Evolutionary conservation across 768 basidiomycete species (phyloP), one percentile per base, ranked within the genome.

Genomic region (Collybia sp.): DNA sequence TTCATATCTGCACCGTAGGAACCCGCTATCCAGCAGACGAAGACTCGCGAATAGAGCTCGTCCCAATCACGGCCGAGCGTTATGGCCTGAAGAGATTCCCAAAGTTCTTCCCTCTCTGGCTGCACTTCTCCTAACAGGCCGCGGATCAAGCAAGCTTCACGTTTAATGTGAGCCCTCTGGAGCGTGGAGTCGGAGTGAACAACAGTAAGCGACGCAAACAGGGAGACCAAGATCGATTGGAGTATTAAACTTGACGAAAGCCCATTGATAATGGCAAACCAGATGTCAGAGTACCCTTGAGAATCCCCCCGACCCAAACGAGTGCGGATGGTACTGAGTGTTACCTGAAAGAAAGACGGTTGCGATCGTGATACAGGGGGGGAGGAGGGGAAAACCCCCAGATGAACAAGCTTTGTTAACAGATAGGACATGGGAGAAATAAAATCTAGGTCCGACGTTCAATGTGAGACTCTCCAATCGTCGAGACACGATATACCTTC

Each of bases 1-100:
- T 69, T 50, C 12, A 67, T 56, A 11, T 58, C 35, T 1, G 54
- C 53, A 5, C 48, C 46, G 15, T 44, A 53, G 6, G 69, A 52
- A 6, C 75, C 78, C 2, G 74, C 81, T 2, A 80, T 56, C 89
- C 90, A 93, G 49, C 81, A 82, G 0, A 82, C 74, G 47, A 88
- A 81, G 25, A 85, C 69, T 30, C 85, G 73, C 17, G 80, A 77
- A 49, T 80, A 65, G 5, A 68, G 70, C 53, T 80, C 71, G 44
- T 63, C 62, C 85, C 88, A 92, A 9, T 74, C 71, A 31, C 77
- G 78, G 6, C 68, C 67, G 8, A 84, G 52, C 2, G 83, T 65
- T 2, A 83, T 67, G 2, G 76, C 73, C 1, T 65, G 64, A 8
- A 65, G 58, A 39, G 62, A 63, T 44, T 81, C 72, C 76, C 80